phyloP scores from a whole-genome alignment of 345 rosid genomes.

The Kernera saxatilis region DNA sequence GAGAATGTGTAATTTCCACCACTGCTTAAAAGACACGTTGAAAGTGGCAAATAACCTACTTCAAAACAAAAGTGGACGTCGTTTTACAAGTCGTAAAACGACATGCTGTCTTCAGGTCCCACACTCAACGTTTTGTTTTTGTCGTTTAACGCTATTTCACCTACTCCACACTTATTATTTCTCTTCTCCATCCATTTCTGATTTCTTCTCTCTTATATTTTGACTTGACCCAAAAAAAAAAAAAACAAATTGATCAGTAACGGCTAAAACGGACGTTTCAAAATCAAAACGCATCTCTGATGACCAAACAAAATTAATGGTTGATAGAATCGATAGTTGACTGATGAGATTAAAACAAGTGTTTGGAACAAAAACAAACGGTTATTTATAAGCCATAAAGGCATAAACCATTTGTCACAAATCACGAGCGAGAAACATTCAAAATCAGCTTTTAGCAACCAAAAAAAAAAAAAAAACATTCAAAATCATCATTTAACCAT shows the following conservation, averaged over 20 bases:
- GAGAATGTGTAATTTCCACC: neutral
- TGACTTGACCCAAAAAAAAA: too few species aligned
- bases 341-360: neutral
- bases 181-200: neutral
- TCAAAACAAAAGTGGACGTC: conserved; percentile 18
- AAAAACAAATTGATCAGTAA: too few species aligned
- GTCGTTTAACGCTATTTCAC: conserved; percentile 12
- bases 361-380: neutral
- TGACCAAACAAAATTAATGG: neutral
- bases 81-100: conserved; percentile 23
- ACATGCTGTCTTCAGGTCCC: conserved; percentile 31
- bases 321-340: neutral
- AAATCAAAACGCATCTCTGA: neutral
- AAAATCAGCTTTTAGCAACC: neutral
- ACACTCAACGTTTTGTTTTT: neutral
- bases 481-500: neutral
- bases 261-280: neutral
- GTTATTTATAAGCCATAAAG: neutral
- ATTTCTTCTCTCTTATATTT: neutral
- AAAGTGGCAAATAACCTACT: conserved; percentile 17
- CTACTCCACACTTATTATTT: conserved; percentile 8
- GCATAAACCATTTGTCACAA: neutral
- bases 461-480: too few species aligned
- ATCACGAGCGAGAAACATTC: too few species aligned
- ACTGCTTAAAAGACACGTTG: neutral